Evolutionary conservation across 345 rosid genomes (phyloP).

Genomic region (Noccaea caerulescens): DNA sequence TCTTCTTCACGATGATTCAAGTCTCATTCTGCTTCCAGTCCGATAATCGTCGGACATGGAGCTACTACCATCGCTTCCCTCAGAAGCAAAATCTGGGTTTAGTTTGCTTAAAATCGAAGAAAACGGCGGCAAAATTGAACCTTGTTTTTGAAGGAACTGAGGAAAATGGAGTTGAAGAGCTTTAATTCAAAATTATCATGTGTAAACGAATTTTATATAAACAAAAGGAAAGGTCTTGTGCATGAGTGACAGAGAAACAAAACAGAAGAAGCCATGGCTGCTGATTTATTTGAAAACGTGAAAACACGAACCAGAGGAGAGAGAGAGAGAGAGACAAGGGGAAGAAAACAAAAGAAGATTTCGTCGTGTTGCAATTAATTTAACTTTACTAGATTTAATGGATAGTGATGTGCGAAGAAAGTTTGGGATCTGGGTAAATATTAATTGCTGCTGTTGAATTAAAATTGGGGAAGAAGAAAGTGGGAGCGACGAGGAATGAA

Average conservation of each 20-base stretch:
- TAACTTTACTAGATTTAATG: slow-evolving; percentile 13
- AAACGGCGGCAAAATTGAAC: slow-evolving; percentile 16
- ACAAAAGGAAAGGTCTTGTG: background rate
- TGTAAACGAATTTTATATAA: background rate
- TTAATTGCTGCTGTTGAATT: slow-evolving; percentile 4
- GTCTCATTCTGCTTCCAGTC: slow-evolving; percentile 35
- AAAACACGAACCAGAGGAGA: slow-evolving; percentile 18
- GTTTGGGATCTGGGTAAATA: slow-evolving; percentile 30
- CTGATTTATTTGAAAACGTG: slow-evolving; percentile 22
- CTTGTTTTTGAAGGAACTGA: background rate
- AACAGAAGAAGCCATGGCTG: slow-evolving; percentile 28
- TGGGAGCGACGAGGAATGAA: slow-evolving; percentile 35
- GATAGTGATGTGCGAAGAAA: slow-evolving; percentile 39
- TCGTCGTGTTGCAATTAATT: slow-evolving; percentile 31
- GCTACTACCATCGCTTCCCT: slow-evolving; percentile 15
- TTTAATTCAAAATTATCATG: background rate
- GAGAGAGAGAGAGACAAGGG: slow-evolving; percentile 8
- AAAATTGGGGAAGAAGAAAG: slow-evolving; percentile 28
- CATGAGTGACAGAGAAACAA: slow-evolving; percentile 27
- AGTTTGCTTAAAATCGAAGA: background rate
- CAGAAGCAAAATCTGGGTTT: slow-evolving; percentile 14
- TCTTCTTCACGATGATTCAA: background rate
- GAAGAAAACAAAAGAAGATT: background rate
- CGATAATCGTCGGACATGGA: slow-evolving; percentile 23
- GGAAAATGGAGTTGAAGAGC: background rate